Base-by-base conservation (phyloP, 148 eudicot genomes). In the Rhododendron griersonianum region DNA sequence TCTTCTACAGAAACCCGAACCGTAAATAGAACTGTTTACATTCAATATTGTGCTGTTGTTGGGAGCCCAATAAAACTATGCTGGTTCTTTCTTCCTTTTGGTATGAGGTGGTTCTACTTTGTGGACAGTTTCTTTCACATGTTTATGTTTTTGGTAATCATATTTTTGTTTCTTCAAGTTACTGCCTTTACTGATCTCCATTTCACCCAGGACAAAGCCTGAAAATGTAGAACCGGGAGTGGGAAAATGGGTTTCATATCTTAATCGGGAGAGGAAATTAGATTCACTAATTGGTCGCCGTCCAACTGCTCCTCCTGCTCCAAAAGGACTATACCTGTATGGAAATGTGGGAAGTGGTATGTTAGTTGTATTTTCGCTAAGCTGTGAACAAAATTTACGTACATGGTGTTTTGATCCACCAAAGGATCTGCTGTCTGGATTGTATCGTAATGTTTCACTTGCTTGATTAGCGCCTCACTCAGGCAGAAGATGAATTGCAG, bases 331-430 rank as follows among this genome's bases (percentile, higher is more conserved):
- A 48, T 96, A 96, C 92, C 84, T 96, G 85, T 93, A 94, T 91
- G 99, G 99, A 87, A 95, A 93, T 88, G 99, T 96, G 87, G 99
- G 99, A 90, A 96, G 98, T 91, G 99, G 99, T 96, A 89, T 88
- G 87, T 88, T 80, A 33, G 8, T 78, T 77, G 35, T 77, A 71
- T 30, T 73, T 83, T n/a, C 55, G 21, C 47, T 81, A 16, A 33
- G 18, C 33, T 59, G 45, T 81, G 41, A 39, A 23, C 18, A 3
- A 75, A 41, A 61, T 83, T 77, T 61, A 21, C 39, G 14, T 50
- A 63, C 65, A 44, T 65, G 5, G 50, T 25, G 33, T 82, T 55
- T 39, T 63, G 84, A 15, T 82, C 30, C 9, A 11, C 84, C 84
- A 61, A 35, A 55, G 47, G n/a, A 39, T 82, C 44, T 11, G 1